phyloP scores from a whole-genome alignment of 345 rosid genomes.

The Rhodomyrtus tomentosa region DNA sequence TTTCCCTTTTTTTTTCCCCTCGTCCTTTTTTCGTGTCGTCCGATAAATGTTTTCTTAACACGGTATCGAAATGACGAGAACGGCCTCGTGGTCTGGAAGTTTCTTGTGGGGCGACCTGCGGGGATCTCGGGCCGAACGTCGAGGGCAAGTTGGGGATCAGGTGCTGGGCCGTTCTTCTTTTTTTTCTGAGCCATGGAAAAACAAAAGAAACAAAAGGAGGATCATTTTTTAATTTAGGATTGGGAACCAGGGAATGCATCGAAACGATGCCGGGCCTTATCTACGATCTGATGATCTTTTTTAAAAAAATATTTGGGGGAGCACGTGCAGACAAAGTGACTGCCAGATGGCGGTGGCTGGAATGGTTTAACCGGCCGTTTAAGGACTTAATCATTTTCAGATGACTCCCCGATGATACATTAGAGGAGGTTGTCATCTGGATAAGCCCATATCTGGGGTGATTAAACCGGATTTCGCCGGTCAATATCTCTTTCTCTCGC shows the following conservation, averaged over 20 bases:
- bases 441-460: neutral
- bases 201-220: neutral
- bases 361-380: neutral
- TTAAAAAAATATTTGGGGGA: neutral
- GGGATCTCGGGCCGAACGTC: neutral
- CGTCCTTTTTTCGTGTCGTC: neutral
- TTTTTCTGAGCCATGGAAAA: neutral
- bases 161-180: no score
- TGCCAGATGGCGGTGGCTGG: neutral
- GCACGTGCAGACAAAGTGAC: neutral
- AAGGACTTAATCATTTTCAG: neutral
- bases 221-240: neutral
- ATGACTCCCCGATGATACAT: neutral
- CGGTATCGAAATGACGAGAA: neutral
- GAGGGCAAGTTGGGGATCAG: neutral
- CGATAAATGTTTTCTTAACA: neutral
- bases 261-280: neutral
- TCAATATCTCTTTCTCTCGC: neutral
- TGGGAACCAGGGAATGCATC: neutral
- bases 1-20: neutral
- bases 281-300: neutral
- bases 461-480: neutral
- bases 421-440: neutral
- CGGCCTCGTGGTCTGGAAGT: neutral
- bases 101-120: neutral